Evolutionary conservation across 768 basidiomycete genomes (phyloP), one percentile per base, ranked within the genome.

Genomic region (Fistulinella prunicolor): DNA sequence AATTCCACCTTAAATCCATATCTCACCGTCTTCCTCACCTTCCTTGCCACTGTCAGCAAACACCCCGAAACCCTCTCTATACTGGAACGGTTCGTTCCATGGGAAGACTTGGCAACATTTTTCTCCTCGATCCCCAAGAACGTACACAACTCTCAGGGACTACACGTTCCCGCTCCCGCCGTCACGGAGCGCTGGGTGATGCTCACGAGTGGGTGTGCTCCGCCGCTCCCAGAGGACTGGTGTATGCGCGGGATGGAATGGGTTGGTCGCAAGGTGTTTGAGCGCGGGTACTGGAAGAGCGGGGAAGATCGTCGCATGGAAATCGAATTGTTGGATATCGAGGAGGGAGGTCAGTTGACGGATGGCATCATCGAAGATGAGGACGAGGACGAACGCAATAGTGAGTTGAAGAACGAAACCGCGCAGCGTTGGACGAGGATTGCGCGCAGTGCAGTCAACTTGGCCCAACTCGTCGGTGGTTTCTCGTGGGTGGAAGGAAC

Each of bases 201-300:
- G 73, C 73, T 89, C 26, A 87, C 86, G 0, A 81, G 74, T 38
- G 81, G 81, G 13, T 85, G 81, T 51, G 70, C 79, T 19, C 83
- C 84, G 0, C 84, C 90, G 0, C 71, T 98, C 2, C 78, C 89
- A 0, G 96, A 99, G 67, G 96, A 98, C 60, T 97, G 94, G 93
- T 89, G 88, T 59, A 64, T 97, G 56, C 79, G 96, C 26, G 96
- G 96, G 1, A 91, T 94, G 85, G 94, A 94, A 57, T 99, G 96
- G 96, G 86, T 91, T 4, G 87, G 90, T 6, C 77, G 91, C 49
- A 81, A 82, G 51, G 84, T 97, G 14, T 98, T 87, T 63, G 93
- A 95, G 65, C 82, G 90, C 34, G 95, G 94, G 0, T 98, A 86
- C 65, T 99, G 96, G 96, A 89, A 86, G 62, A 73, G 74, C n/a